Evolutionary conservation across 306 rosid genomes (phyloP).

Genomic region (Purshia tridentata): DNA sequence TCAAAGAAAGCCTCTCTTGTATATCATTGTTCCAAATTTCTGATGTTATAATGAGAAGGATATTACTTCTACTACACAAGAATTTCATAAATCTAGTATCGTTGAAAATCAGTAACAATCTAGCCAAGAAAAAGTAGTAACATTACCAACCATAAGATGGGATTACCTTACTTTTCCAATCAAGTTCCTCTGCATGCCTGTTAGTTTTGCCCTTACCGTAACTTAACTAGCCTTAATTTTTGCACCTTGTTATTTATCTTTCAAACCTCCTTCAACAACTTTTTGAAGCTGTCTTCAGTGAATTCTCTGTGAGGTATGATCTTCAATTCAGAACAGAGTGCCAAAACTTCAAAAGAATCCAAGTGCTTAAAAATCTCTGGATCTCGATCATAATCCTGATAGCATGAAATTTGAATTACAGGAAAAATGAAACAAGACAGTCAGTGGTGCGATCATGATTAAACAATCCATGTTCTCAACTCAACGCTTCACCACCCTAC

Average conservation of each 20-base stretch:
- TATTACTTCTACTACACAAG: background rate
- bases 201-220: background rate
- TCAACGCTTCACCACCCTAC: background rate
- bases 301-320: slow-evolving; percentile 38
- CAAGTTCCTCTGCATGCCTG: background rate
- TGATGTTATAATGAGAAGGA: background rate
- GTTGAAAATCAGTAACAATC: no score
- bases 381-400: slow-evolving; percentile 91
- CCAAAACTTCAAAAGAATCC: slow-evolving; percentile 55
- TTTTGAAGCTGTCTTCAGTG: slow-evolving; percentile 61
- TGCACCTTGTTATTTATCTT: slow-evolving; percentile 24
- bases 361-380: slow-evolving; percentile 51
- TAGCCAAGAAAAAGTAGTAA: background rate
- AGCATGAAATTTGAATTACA: slow-evolving; percentile 7
- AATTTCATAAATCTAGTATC: background rate
- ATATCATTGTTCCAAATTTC: background rate
- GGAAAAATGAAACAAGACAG: slow-evolving; percentile 2
- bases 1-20: background rate
- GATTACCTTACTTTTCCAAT: background rate
- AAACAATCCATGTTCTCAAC: slow-evolving; percentile 1
- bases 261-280: slow-evolving; percentile 45
- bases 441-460: background rate
- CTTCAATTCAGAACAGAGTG: slow-evolving; percentile 59
- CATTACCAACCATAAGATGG: background rate
- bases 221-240: slow-evolving; percentile 9